Evolutionary conservation across 2,329 filamentous ascomycete species (phyloP).

Genomic region (Albophoma yamanashiensis): DNA sequence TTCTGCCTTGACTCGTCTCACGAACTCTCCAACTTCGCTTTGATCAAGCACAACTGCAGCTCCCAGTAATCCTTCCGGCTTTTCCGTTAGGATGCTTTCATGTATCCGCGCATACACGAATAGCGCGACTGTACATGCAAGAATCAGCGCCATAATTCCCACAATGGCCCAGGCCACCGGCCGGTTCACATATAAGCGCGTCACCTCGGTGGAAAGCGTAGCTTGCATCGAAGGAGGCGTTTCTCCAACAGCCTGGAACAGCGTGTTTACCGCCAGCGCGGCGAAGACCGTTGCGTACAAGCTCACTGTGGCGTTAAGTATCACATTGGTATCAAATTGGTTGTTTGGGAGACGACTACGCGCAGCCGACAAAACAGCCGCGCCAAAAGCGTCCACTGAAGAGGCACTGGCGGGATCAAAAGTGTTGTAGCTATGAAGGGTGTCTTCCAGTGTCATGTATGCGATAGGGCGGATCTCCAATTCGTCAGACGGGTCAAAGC

Average conservation of each 20-base stretch:
- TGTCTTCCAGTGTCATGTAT: background rate
- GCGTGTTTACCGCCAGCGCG: background rate
- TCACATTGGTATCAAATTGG: background rate
- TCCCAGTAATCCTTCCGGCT: background rate
- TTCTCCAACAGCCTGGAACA: background rate
- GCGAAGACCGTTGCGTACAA: background rate
- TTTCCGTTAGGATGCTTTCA: background rate
- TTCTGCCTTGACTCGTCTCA: background rate
- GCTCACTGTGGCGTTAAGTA: background rate
- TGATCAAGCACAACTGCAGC: background rate
- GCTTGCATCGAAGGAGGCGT: background rate
- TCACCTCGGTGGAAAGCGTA: background rate
- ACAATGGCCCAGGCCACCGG: background rate
- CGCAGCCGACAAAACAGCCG: background rate
- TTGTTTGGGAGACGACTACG: background rate
- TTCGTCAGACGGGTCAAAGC: background rate
- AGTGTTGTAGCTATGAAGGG: background rate
- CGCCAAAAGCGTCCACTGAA: background rate
- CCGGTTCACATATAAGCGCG: background rate
- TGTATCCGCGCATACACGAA: background rate
- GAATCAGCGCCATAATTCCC: background rate
- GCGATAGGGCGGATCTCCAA: background rate
- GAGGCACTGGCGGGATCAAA: background rate
- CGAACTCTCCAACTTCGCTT: background rate
- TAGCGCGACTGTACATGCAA: background rate